Evolutionary conservation across 2,329 filamentous ascomycete species (phyloP).

Genomic region (Cladosporium sp.): DNA sequence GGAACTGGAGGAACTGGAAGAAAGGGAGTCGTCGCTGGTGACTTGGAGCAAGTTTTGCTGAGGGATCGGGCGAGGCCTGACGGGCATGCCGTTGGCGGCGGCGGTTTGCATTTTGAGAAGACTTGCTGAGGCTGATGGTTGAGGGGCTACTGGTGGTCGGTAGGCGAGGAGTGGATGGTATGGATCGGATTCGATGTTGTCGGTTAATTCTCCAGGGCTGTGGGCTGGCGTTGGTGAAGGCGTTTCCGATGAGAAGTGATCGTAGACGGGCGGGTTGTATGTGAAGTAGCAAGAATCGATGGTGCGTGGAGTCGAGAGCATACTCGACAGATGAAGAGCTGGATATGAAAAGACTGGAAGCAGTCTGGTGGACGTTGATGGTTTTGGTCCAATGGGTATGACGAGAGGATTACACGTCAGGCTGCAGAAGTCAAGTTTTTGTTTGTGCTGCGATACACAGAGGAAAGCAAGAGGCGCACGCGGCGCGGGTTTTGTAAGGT

Average conservation of each 20-base stretch:
- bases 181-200: constrained; percentile 7
- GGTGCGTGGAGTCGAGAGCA: background rate
- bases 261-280: constrained; percentile 13
- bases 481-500: background rate
- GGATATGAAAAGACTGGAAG: too few relatives aligned
- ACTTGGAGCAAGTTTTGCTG: constrained; percentile 32
- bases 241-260: constrained; percentile 18
- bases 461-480: background rate
- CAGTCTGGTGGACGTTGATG: too few relatives aligned
- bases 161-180: constrained; percentile 23
- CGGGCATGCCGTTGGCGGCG: constrained; percentile 22
- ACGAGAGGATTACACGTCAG: constrained; percentile 1
- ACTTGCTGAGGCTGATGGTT: constrained; percentile 19
- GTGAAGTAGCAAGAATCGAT: constrained; percentile 17
- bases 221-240: constrained; percentile 17
- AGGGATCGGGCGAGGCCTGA: constrained; percentile 28
- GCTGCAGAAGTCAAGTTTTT: too few relatives aligned
- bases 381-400: background rate
- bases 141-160: constrained; percentile 11
- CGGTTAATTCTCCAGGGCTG: constrained; percentile 2
- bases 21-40: constrained; percentile 25
- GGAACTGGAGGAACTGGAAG: constrained; percentile 7
- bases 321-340: background rate
- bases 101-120: constrained; percentile 32
- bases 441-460: background rate